A percentile compares a stretch with the other conserved stretches of the same genome.
Evolutionary conservation across 2,329 filamentous ascomycete species (phyloP).

Genomic region (Fonsecaea nubica): DNA sequence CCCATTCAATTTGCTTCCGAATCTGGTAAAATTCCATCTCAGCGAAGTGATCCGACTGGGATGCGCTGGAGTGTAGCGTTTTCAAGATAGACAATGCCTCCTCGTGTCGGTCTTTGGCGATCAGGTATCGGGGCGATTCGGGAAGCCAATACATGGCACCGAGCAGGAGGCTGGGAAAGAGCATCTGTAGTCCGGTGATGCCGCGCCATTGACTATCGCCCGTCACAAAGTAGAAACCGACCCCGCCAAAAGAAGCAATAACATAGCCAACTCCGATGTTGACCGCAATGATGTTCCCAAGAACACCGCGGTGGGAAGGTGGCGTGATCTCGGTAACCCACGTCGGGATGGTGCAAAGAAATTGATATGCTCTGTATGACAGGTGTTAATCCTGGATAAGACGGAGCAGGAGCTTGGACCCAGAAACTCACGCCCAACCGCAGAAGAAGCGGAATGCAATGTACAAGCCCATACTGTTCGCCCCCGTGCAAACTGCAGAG

Average conservation of each 20-base stretch:
- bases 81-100: background rate
- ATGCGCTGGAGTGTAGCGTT: no score
- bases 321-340: background rate
- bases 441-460: slow-evolving; percentile 21
- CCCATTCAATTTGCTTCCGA: no score
- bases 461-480: slow-evolving; percentile 11
- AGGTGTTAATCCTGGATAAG: background rate
- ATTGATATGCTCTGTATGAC: background rate
- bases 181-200: background rate
- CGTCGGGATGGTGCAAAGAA: background rate
- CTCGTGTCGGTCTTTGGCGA: background rate
- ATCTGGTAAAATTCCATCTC: slow-evolving; percentile 37
- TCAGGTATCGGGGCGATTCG: background rate
- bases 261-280: no score
- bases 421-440: slow-evolving; percentile 16
- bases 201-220: background rate
- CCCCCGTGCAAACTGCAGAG: slow-evolving; percentile 3
- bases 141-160: slow-evolving; percentile 1
- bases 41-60: slow-evolving; percentile 36
- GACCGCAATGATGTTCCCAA: no score
- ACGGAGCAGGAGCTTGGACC: no score
- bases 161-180: background rate
- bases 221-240: no score
- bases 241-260: no score
- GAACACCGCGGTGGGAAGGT: no score